Evolutionary conservation across 2,329 filamentous ascomycete species (phyloP).

Genomic region (Aspergillus calidoustus): DNA sequence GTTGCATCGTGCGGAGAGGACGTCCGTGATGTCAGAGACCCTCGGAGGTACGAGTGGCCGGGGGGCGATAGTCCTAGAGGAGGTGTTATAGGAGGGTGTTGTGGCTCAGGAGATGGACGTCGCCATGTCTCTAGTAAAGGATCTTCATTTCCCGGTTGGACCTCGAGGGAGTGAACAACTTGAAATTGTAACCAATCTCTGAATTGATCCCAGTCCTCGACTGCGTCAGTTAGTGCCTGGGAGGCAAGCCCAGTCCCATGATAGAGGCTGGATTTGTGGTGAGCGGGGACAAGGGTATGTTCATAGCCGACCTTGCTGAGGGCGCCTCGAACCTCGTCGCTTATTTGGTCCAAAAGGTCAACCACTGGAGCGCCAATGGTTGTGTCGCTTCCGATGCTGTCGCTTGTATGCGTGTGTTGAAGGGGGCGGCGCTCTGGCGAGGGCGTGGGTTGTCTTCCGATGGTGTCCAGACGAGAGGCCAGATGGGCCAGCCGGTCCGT

Average conservation of each 20-base stretch:
- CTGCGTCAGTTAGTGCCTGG: constrained; percentile 11
- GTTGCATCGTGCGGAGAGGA: not conserved
- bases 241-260: not conserved
- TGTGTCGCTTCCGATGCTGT: constrained; percentile 1
- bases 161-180: constrained; percentile 11
- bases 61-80: not conserved
- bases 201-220: constrained; percentile 21
- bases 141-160: not conserved
- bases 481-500: constrained; percentile 13
- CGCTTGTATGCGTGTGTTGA: not conserved
- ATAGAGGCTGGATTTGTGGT: not conserved
- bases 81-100: not conserved
- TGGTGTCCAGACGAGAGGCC: constrained; percentile 5
- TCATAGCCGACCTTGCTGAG: constrained; percentile 18
- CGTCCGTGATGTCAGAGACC: not conserved
- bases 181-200: constrained; percentile 21
- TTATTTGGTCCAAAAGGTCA: constrained; percentile 17
- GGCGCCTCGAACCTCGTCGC: constrained; percentile 15
- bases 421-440: not conserved
- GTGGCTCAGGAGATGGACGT: not conserved
- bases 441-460: not conserved
- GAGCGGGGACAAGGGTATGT: constrained; percentile 11
- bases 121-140: not conserved
- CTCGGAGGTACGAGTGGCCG: not conserved
- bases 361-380: constrained; percentile 11